Conservation (phyloP, 164 flowering plant genomes). For the Berberis vulgaris region DNA sequence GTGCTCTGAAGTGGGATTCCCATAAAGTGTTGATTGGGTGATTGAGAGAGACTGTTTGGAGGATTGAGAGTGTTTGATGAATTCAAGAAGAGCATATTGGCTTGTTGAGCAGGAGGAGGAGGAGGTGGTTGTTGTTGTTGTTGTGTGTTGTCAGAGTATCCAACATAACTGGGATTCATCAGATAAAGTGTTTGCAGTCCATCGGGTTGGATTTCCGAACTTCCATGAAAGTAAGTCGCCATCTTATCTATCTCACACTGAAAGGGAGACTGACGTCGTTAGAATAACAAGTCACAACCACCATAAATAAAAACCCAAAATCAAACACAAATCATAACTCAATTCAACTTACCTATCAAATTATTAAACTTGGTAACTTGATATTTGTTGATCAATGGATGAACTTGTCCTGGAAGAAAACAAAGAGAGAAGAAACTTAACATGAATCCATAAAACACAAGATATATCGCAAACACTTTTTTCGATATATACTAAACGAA, state of each 20-base stretch:
- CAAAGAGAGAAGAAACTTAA: slow-evolving; percentile 7
- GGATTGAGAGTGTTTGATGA: slow-evolving; percentile 5
- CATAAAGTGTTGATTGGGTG: slow-evolving; percentile 43
- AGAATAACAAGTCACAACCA: no score
- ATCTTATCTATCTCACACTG: slow-evolving; percentile 15
- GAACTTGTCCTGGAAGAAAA: slow-evolving; percentile 1
- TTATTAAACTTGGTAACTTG: no score
- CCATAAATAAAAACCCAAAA: no score
- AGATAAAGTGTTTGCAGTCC: slow-evolving; percentile 79
- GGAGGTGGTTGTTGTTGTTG: slow-evolving; percentile 9
- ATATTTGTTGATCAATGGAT: no score
- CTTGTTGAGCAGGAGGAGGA: background rate
- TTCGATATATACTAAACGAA: background rate
- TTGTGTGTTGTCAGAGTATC: slow-evolving; percentile 41
- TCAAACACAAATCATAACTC: background rate
- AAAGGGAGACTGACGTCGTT: no score
- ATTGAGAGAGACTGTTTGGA: slow-evolving; percentile 1
- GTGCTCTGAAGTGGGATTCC: slow-evolving; percentile 44
- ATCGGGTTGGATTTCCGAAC: slow-evolving; percentile 69
- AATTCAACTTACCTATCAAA: background rate
- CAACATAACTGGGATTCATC: slow-evolving; percentile 80
- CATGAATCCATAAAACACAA: background rate
- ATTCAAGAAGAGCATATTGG: slow-evolving; percentile 52
- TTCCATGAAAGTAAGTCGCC: slow-evolving; percentile 83
- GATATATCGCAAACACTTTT: no score